These are phyloP conservation scores for Fusarium annulatum DNA, from an alignment of 2,329 filamentous ascomycete species.

Conservation along the genomic window DNA sequence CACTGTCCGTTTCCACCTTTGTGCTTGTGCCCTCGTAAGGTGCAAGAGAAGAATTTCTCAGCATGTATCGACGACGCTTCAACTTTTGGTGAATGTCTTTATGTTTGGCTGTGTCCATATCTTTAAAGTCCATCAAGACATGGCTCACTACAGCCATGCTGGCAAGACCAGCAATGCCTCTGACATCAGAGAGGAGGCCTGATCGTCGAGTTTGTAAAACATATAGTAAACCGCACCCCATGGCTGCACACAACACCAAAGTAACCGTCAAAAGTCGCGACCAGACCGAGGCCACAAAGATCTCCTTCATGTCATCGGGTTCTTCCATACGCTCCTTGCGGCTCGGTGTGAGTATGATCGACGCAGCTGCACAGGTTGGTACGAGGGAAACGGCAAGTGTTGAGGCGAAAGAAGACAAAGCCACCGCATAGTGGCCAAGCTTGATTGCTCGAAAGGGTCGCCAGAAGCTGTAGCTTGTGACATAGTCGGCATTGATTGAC, in stretches of 20 bases:
- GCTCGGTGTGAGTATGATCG: slow-evolving; percentile 66
- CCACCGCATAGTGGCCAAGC: slow-evolving; percentile 75
- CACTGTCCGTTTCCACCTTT: slow-evolving; percentile 53
- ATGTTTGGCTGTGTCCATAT: slow-evolving; percentile 74
- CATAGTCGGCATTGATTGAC: slow-evolving; percentile 79
- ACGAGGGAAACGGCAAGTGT: slow-evolving; percentile 75
- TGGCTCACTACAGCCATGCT: slow-evolving; percentile 80
- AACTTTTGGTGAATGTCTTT: slow-evolving; percentile 75
- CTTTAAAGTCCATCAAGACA: slow-evolving; percentile 79
- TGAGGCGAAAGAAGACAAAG: slow-evolving; percentile 72
- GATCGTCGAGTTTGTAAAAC: slow-evolving; percentile 71
- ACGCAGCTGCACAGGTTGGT: slow-evolving; percentile 74
- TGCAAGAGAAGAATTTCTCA: slow-evolving; percentile 77
- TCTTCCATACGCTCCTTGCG: slow-evolving; percentile 56
- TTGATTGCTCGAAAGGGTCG: slow-evolving; percentile 71
- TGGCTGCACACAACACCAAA: slow-evolving; percentile 66
- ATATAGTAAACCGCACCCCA: slow-evolving; percentile 68
- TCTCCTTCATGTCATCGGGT: slow-evolving; percentile 60
- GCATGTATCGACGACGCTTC: slow-evolving; percentile 73
- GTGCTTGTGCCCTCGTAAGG: slow-evolving; percentile 66
- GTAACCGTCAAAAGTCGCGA: slow-evolving; percentile 70
- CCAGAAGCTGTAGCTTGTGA: slow-evolving; percentile 74
- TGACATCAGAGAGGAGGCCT: slow-evolving; percentile 74
- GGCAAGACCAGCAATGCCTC: slow-evolving; percentile 78
- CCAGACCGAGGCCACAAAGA: slow-evolving; percentile 67